Conservation (phyloP, 2,329 filamentous ascomycete genomes). For the Beauveria sp. region DNA sequence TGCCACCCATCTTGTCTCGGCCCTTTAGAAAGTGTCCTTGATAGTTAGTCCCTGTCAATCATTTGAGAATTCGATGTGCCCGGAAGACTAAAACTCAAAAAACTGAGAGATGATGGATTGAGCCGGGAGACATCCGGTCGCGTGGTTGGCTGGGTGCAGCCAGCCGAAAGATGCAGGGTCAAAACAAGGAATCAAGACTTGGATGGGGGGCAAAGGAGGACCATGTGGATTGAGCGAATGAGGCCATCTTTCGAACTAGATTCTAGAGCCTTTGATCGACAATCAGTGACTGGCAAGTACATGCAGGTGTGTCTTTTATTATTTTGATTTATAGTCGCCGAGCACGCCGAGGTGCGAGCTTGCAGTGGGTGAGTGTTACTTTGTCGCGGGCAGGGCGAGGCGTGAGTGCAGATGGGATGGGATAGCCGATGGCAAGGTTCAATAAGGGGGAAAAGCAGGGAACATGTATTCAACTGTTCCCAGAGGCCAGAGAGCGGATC, state of each 20-base stretch:
- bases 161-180: background rate
- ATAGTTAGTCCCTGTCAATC: background rate
- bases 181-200: background rate
- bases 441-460: background rate
- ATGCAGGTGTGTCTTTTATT: background rate
- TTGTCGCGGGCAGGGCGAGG: no score
- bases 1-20: no score
- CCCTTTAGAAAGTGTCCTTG: no score
- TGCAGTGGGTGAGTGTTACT: no score
- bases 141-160: background rate
- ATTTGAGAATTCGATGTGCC: background rate
- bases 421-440: no score
- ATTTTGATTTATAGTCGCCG: no score
- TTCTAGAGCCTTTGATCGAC: constrained; percentile 9
- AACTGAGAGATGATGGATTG: no score
- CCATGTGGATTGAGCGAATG: background rate
- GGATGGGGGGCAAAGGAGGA: background rate
- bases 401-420: no score
- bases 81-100: background rate
- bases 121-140: background rate
- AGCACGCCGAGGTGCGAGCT: no score
- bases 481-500: background rate
- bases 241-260: background rate
- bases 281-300: background rate
- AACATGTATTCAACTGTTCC: background rate